These are phyloP conservation scores for Pseudozyma hubeiensis DNA, from an alignment of 1,284 basidiomycete genomes.

Conservation along the genomic window DNA sequence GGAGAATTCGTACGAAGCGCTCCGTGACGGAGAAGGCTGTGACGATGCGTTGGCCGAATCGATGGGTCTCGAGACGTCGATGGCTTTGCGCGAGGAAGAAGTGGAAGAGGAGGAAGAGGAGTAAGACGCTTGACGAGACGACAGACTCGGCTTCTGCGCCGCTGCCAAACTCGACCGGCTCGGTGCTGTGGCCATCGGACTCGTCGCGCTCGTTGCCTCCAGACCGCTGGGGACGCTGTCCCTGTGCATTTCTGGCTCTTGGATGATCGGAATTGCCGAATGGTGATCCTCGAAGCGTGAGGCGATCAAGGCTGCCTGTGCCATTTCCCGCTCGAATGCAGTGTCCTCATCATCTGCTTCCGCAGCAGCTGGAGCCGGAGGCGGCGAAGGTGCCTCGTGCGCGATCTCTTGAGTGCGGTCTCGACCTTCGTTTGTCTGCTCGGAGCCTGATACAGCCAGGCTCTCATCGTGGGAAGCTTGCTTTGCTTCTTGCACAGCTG, in stretches of 20 bases:
- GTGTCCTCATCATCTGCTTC: conserved; percentile 4
- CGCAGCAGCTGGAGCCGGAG: background rate
- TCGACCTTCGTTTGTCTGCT: conserved; percentile 2
- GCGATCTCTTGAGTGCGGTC: conserved; percentile 12
- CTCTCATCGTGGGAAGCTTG: background rate
- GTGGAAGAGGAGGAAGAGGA: background rate
- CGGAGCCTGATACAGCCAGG: background rate
- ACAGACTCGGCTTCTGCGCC: background rate
- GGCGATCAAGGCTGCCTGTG: conserved; percentile 32
- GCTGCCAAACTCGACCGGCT: background rate
- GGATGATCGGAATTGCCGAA: background rate
- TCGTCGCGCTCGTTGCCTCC: conserved; percentile 4
- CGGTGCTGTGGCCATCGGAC: background rate
- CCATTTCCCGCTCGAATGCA: conserved; percentile 17
- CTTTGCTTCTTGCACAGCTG: background rate
- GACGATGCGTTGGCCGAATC: conserved; percentile 9
- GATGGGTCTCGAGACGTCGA: conserved; percentile 44
- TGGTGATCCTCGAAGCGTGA: conserved; percentile 26
- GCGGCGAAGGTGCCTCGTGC: conserved; percentile 8
- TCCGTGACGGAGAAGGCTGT: background rate
- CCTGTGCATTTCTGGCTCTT: background rate
- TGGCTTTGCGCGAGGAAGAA: conserved; percentile 28
- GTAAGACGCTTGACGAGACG: conserved; percentile 17
- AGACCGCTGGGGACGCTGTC: background rate
- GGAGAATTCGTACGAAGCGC: conserved; percentile 7